Conservation (phyloP, 805 yeast genomes). For the Grigorovia humatica region DNA sequence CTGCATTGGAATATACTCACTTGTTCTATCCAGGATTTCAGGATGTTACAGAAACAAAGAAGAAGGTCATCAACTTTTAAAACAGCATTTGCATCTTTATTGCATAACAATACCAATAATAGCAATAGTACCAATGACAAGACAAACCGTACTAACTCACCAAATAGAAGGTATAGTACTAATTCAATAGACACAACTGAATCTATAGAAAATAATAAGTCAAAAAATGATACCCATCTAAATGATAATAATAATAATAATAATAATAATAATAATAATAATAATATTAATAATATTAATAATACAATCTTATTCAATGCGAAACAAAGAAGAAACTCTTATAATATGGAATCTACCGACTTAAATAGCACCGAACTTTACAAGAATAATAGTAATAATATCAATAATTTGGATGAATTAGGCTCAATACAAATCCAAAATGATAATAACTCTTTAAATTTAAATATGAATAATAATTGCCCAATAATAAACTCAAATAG, state of each 20-base stretch:
- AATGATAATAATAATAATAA: neutral
- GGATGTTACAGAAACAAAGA: neutral
- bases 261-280: no score
- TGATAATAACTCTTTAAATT: neutral
- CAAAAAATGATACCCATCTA: neutral
- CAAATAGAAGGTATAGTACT: slow-evolving; percentile 2
- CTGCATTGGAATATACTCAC: no score
- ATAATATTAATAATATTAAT: no score
- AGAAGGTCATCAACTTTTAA: slow-evolving; percentile 21
- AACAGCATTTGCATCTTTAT: slow-evolving; percentile 16
- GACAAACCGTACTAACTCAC: neutral
- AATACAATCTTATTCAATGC: neutral
- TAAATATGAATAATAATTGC: neutral
- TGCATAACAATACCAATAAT: slow-evolving; percentile 3
- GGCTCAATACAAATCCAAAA: neutral
- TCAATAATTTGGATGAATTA: no score
- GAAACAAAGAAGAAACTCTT: neutral
- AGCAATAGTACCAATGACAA: neutral
- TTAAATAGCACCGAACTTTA: neutral
- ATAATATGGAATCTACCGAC: neutral
- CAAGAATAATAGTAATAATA: no score
- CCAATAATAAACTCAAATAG: slow-evolving; percentile 2
- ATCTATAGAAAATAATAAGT: neutral
- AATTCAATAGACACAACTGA: neutral
- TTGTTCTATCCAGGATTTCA: neutral